These are phyloP conservation scores for Cochlearia excelsa DNA, from an alignment of 345 rosid genomes.

Conservation along the genomic window DNA sequence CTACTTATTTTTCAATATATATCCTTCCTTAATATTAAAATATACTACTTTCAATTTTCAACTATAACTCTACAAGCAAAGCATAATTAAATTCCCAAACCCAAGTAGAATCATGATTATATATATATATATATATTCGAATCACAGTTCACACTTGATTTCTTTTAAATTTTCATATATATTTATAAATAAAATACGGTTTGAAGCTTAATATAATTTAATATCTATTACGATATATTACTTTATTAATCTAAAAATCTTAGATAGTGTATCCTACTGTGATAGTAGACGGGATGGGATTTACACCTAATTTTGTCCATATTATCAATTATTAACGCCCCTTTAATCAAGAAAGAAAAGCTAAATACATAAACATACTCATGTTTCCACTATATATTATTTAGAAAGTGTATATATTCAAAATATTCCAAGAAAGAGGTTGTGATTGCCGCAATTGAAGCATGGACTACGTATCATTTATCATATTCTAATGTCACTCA, in stretches of 20 bases:
- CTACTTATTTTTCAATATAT: neutral
- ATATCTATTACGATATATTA: too few species aligned
- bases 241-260: constrained; percentile 10
- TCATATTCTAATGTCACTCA: constrained; percentile 30
- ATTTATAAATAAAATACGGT: too few species aligned
- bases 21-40: too few species aligned
- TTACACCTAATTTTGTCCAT: constrained; percentile 34
- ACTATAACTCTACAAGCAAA: neutral
- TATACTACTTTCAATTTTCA: neutral
- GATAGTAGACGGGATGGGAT: constrained; percentile 19
- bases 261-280: constrained; percentile 18
- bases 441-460: constrained; percentile 39
- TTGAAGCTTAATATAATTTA: too few species aligned
- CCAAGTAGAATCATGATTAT: neutral
- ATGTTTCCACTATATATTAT: constrained; percentile 18
- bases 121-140: neutral
- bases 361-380: constrained; percentile 7
- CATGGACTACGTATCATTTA: constrained; percentile 33
- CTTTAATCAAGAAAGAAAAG: constrained; percentile 10
- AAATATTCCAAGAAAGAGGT: constrained; percentile 17
- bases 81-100: neutral
- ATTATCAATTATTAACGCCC: constrained; percentile 1
- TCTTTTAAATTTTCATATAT: neutral
- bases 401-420: neutral
- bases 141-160: constrained; percentile 3